Evolutionary conservation across 192 early-diverging fungal species (phyloP).

Genomic region (Podila epicladia): DNA sequence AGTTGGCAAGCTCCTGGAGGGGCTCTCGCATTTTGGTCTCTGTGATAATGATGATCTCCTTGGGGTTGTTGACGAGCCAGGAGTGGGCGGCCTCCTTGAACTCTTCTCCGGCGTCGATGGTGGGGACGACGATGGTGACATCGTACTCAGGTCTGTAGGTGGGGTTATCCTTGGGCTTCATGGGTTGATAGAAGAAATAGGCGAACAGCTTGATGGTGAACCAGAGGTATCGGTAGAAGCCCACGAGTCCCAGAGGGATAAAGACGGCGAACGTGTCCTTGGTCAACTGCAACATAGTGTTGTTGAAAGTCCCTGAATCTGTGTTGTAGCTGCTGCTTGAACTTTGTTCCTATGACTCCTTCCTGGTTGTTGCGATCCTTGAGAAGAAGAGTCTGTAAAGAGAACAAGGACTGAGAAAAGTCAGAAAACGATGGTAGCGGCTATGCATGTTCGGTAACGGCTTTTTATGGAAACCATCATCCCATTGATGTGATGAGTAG

Average conservation of each 20-base stretch:
- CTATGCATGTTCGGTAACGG: too few relatives aligned
- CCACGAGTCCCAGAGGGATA: conserved; percentile 75
- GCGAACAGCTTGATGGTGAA: conserved; percentile 71
- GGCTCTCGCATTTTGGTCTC: conserved; percentile 61
- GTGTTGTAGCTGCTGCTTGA: too few relatives aligned
- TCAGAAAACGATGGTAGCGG: too few relatives aligned
- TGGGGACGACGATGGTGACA: conserved; percentile 77
- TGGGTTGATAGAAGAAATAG: conserved; percentile 70
- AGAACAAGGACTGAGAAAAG: too few relatives aligned
- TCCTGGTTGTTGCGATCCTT: too few relatives aligned
- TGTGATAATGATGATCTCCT: conserved; percentile 78
- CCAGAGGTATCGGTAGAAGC: conserved; percentile 81
- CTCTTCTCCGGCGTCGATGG: conserved; percentile 80
- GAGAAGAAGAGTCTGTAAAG: too few relatives aligned
- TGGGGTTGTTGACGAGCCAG: conserved; percentile 71
- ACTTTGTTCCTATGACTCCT: too few relatives aligned
- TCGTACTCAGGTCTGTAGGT: conserved; percentile 66
- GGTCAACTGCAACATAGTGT: conserved; percentile 72
- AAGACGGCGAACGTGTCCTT: conserved; percentile 73
- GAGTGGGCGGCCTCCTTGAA: conserved; percentile 72
- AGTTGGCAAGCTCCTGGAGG: conserved; percentile 64
- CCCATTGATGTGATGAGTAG: too few relatives aligned
- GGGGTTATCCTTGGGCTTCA: conserved; percentile 63
- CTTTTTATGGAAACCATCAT: too few relatives aligned
- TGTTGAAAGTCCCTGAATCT: neutral